Conservation (phyloP, 2,329 filamentous ascomycete genomes). For the Microdochium trichocladiopsis region DNA sequence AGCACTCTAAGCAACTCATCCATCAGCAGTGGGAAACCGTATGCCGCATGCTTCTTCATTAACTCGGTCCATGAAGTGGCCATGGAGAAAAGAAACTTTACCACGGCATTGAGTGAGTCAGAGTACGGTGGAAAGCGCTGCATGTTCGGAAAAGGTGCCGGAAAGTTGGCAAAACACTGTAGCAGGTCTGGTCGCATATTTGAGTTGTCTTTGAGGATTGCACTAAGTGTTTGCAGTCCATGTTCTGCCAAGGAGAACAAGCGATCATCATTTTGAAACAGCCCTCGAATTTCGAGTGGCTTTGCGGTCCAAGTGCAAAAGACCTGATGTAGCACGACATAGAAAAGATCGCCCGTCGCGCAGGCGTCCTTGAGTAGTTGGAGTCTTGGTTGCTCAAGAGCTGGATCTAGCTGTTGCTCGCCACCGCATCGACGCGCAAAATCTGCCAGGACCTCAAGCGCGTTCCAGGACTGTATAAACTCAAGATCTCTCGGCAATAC, state of each 20-base stretch:
- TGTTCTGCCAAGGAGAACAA: slow-evolving; percentile 25
- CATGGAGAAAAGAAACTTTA: slow-evolving; percentile 34
- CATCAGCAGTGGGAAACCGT: slow-evolving; percentile 46
- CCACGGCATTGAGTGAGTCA: slow-evolving; percentile 4
- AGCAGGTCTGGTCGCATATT: slow-evolving; percentile 16
- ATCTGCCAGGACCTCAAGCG: neutral
- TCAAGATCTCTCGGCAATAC: neutral
- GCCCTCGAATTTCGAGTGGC: slow-evolving; percentile 22
- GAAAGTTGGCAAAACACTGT: slow-evolving; percentile 29
- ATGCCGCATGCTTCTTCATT: slow-evolving; percentile 22
- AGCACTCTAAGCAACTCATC: slow-evolving; percentile 45
- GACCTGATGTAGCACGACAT: slow-evolving; percentile 57
- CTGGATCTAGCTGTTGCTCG: slow-evolving; percentile 10
- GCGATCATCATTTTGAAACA: neutral
- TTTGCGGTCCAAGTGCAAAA: slow-evolving; percentile 49
- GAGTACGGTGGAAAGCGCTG: slow-evolving; percentile 9
- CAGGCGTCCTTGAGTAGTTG: slow-evolving; percentile 52
- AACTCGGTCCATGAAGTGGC: slow-evolving; percentile 29
- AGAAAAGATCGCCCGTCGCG: slow-evolving; percentile 48
- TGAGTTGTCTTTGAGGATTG: slow-evolving; percentile 29
- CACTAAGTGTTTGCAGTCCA: slow-evolving; percentile 25
- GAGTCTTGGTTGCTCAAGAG: slow-evolving; percentile 39
- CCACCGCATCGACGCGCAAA: neutral
- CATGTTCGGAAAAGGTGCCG: slow-evolving; percentile 12
- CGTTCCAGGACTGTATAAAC: neutral